Evolutionary conservation across 2,329 filamentous ascomycete genomes (phyloP).

Genomic region (Stagonosporopsis cucurbitacearum): DNA sequence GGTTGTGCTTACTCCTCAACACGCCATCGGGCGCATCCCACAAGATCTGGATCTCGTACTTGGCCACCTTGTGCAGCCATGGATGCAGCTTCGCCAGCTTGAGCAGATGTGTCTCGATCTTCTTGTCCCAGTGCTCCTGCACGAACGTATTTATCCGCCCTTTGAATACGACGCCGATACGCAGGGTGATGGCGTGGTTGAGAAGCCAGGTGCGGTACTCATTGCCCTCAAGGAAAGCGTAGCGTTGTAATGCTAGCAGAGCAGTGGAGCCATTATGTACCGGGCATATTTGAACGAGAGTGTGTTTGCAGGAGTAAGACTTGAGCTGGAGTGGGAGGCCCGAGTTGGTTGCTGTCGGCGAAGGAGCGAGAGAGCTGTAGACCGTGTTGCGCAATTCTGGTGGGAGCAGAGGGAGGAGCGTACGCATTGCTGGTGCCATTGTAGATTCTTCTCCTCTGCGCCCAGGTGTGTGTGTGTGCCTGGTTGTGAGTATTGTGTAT

Average conservation of each 20-base stretch:
- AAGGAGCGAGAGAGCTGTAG: conserved; percentile 32
- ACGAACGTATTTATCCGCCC: conserved; percentile 36
- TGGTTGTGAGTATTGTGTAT: background rate
- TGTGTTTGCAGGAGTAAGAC: conserved; percentile 35
- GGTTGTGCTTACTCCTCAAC: conserved; percentile 24
- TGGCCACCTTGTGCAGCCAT: conserved; percentile 34
- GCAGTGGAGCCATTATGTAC: conserved; percentile 29
- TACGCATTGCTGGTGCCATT: conserved; percentile 9
- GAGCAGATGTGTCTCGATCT: conserved; percentile 26
- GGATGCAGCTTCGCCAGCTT: conserved; percentile 34
- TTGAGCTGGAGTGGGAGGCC: conserved; percentile 34
- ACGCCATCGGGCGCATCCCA: conserved; percentile 32
- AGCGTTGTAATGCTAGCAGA: conserved; percentile 30
- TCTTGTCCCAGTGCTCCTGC: conserved; percentile 38
- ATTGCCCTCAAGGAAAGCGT: conserved; percentile 30
- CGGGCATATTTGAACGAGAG: conserved; percentile 30
- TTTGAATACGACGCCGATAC: conserved; percentile 33
- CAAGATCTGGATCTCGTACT: conserved; percentile 33
- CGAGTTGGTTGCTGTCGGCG: conserved; percentile 6
- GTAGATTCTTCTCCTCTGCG: background rate
- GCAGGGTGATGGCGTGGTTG: conserved; percentile 26
- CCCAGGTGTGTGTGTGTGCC: too few species aligned
- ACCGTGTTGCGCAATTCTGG: conserved; percentile 42
- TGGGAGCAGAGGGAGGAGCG: conserved; percentile 35
- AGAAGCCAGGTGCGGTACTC: conserved; percentile 38